Evolutionary conservation across 2,329 filamentous ascomycete species (phyloP).

Genomic region (Aureobasidium sp.): DNA sequence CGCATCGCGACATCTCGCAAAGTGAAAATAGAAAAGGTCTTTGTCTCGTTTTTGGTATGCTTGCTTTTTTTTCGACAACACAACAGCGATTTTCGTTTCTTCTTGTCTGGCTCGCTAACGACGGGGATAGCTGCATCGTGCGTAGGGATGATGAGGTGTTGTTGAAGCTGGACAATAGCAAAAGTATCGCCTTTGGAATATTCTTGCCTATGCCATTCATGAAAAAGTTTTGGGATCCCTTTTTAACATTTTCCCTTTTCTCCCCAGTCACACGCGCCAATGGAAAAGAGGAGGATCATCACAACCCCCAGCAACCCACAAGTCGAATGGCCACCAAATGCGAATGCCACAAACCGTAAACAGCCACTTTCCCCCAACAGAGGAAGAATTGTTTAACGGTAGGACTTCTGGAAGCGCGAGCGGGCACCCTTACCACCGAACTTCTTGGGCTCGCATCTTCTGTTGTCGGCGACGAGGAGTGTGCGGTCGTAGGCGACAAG

Average conservation of each 20-base stretch:
- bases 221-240: constrained; percentile 6
- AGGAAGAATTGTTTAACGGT: constrained; percentile 64
- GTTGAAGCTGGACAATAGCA: constrained; percentile 7
- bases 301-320: constrained; percentile 4
- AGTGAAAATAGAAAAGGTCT: neutral
- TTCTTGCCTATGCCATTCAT: constrained; percentile 7
- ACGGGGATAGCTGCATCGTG: neutral
- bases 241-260: constrained; percentile 6
- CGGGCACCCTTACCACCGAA: constrained; percentile 89
- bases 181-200: constrained; percentile 2
- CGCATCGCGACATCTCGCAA: neutral
- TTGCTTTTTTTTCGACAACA: constrained; percentile 4
- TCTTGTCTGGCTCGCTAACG: neutral
- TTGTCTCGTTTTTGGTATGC: constrained; percentile 7
- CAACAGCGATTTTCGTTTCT: neutral
- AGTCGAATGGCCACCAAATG: neutral
- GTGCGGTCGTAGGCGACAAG: constrained; percentile 94
- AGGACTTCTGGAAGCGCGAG: constrained; percentile 97
- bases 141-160: neutral
- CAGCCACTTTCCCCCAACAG: neutral
- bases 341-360: constrained; percentile 14
- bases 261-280: neutral
- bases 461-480: constrained; percentile 97
- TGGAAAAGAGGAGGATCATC: neutral
- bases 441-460: constrained; percentile 99